Percentiles rank a stretch among this genome's conserved stretches.
phyloP scores from a whole-genome alignment of 108 stramenopile genomes.

The Stephanodiscus minutulus region DNA sequence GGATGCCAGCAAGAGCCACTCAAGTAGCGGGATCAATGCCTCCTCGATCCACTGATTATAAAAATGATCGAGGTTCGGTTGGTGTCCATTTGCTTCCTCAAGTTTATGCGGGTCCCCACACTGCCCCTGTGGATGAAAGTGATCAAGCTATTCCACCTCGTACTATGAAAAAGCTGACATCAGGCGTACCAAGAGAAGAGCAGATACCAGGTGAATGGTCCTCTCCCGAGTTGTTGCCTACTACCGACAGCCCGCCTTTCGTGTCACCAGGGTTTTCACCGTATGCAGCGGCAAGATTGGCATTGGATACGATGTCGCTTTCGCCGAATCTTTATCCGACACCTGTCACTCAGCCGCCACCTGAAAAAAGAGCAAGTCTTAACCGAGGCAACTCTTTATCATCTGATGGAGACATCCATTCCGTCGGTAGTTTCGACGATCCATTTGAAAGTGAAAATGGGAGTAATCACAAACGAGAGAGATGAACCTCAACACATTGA shows the following conservation, averaged over 20 bases:
- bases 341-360: neutral
- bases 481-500: neutral
- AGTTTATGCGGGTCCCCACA: constrained; percentile 23
- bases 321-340: neutral
- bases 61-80: too few relatives aligned
- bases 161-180: constrained; percentile 1
- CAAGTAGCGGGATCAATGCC: neutral
- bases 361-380: constrained; percentile 1
- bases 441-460: constrained; percentile 38
- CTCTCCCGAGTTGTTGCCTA: neutral
- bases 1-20: neutral
- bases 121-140: constrained; percentile 29
- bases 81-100: constrained; percentile 23
- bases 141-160: constrained; percentile 37
- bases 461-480: neutral
- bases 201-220: neutral
- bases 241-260: neutral
- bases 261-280: constrained; percentile 9
- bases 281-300: neutral
- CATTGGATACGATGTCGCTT: constrained; percentile 4
- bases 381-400: constrained; percentile 38
- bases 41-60: neutral
- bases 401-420: constrained; percentile 29
- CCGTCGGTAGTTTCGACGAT: constrained; percentile 33
- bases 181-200: neutral